phyloP scores from a whole-genome alignment of 176 grass and related monocot species.

The Eragrostis curvula region DNA sequence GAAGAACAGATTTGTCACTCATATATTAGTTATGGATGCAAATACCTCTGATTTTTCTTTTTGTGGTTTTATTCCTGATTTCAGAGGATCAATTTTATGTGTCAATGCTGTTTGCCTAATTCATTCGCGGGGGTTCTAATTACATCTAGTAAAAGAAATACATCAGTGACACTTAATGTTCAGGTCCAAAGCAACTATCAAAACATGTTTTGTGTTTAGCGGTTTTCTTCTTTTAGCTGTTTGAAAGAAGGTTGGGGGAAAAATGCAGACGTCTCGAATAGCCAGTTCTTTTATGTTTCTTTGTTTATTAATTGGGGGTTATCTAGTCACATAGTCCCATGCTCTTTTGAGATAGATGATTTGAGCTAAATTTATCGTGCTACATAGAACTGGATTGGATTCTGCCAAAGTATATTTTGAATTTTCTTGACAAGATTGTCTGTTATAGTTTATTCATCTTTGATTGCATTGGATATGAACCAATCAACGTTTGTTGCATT shows the following conservation, averaged over 20 bases:
- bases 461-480: constrained; percentile 18
- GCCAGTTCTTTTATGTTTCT: not conserved
- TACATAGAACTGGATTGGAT: constrained; percentile 1
- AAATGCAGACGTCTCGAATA: not conserved
- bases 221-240: not conserved
- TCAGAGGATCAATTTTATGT: not conserved
- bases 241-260: not conserved
- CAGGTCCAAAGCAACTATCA: not conserved
- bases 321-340: not conserved
- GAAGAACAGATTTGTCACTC: not conserved
- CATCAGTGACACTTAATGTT: not conserved
- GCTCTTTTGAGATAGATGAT: not conserved
- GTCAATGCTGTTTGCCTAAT: not conserved
- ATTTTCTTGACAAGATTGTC: not conserved
- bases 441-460: constrained; percentile 1
- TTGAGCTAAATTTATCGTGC: not conserved
- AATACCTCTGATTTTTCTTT: not conserved
- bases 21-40: not conserved
- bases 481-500: constrained; percentile 5
- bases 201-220: not conserved
- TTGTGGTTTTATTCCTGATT: not conserved
- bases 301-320: not conserved
- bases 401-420: not conserved
- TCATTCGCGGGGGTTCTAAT: constrained; percentile 10
- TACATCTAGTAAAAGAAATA: not conserved